phyloP scores from a whole-genome alignment of 495 filamentous ascomycete species.

The Tuber calosporum region DNA sequence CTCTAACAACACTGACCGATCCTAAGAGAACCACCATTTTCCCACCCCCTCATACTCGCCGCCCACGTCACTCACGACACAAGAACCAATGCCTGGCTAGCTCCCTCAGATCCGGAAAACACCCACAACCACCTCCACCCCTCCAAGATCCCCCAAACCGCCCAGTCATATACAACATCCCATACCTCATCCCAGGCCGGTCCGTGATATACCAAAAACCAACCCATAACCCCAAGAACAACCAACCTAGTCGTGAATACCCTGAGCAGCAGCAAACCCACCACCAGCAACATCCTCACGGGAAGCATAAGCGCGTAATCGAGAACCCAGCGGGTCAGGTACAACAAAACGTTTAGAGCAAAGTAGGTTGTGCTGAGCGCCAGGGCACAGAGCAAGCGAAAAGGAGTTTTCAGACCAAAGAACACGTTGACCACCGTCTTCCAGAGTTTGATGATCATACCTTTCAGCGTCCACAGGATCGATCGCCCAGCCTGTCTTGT shows the following conservation, averaged over 20 bases:
- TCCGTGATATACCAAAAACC: background rate
- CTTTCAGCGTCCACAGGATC: background rate
- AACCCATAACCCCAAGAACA: background rate
- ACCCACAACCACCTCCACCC: background rate
- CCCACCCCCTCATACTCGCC: background rate
- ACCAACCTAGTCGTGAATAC: background rate
- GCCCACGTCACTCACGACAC: background rate
- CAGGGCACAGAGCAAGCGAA: background rate
- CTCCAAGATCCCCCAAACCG: background rate
- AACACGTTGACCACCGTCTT: background rate
- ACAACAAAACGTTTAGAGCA: background rate
- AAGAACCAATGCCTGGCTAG: background rate
- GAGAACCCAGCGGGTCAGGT: background rate
- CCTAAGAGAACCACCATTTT: background rate
- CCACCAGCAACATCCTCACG: background rate
- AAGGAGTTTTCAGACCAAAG: background rate
- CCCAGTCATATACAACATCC: background rate
- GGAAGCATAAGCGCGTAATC: background rate
- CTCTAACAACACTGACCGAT: background rate
- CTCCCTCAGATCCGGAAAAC: background rate
- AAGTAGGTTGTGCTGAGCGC: background rate
- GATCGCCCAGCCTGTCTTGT: background rate
- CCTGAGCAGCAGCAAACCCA: background rate
- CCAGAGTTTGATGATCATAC: background rate
- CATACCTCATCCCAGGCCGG: slow-evolving; percentile 3